Evolutionary conservation across 2,329 filamentous ascomycete species (phyloP).

Genomic region (Acarospora socialis): DNA sequence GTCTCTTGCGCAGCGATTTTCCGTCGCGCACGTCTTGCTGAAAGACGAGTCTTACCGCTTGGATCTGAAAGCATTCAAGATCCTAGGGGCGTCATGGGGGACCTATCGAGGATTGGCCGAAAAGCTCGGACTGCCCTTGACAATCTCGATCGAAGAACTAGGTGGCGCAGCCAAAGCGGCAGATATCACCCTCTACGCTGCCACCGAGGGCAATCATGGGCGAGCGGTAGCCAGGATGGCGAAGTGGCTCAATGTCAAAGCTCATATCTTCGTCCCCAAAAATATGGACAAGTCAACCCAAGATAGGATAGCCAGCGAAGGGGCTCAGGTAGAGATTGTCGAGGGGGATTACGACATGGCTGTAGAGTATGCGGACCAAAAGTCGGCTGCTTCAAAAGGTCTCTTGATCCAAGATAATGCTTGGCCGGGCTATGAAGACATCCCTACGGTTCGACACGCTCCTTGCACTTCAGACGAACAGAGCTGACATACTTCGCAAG

Average conservation of each 20-base stretch:
- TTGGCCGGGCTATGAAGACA: slow-evolving; percentile 50
- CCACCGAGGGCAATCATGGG: slow-evolving; percentile 66
- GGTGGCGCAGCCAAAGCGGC: slow-evolving; percentile 19
- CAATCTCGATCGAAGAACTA: slow-evolving; percentile 32
- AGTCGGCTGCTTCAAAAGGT: slow-evolving; percentile 19
- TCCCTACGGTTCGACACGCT: slow-evolving; percentile 43
- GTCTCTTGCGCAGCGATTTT: slow-evolving; percentile 41
- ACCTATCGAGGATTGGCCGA: slow-evolving; percentile 42
- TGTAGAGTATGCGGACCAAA: slow-evolving; percentile 32
- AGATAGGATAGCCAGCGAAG: slow-evolving; percentile 45
- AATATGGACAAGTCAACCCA: slow-evolving; percentile 42
- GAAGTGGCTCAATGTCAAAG: slow-evolving; percentile 39
- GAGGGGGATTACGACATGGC: slow-evolving; percentile 51
- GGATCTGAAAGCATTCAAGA: slow-evolving; percentile 63
- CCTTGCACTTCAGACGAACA: slow-evolving; percentile 4
- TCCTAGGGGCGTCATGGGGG: slow-evolving; percentile 65
- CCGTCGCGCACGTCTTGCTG: slow-evolving; percentile 43
- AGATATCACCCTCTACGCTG: slow-evolving; percentile 40
- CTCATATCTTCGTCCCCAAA: slow-evolving; percentile 48
- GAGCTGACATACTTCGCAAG: slow-evolving; percentile 18
- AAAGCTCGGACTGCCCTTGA: slow-evolving; percentile 30
- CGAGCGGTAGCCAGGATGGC: slow-evolving; percentile 58
- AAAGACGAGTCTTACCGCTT: slow-evolving; percentile 60
- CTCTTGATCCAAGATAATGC: slow-evolving; percentile 56
- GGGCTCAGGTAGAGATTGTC: slow-evolving; percentile 42